Evolutionary conservation across 495 filamentous ascomycete genomes (phyloP).

Genomic region (Hapsidospora chrysogenum): DNA sequence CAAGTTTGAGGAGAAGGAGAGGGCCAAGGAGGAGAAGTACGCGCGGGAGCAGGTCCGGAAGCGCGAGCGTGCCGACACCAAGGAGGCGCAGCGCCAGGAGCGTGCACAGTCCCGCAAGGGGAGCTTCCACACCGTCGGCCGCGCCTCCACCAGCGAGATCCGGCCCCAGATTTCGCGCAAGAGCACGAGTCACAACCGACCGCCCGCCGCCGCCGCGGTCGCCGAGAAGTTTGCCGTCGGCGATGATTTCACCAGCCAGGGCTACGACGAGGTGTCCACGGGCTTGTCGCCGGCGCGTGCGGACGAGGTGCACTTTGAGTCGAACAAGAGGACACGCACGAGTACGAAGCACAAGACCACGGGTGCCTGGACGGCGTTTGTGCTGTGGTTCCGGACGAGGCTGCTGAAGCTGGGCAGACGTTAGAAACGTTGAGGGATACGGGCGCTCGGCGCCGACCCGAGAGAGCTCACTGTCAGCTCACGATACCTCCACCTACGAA

Average conservation of each 20-base stretch:
- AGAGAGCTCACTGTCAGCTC: too few species aligned
- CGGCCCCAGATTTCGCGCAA: constrained; percentile 1
- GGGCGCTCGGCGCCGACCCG: too few species aligned
- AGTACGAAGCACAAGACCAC: constrained; percentile 38
- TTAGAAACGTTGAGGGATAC: too few species aligned
- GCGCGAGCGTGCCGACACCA: constrained; percentile 28
- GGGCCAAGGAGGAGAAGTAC: constrained; percentile 36
- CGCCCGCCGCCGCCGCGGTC: not conserved
- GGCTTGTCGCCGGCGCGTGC: constrained; percentile 11
- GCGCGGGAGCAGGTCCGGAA: constrained; percentile 36
- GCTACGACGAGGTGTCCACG: constrained; percentile 16
- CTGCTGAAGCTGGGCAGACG: constrained; percentile 20
- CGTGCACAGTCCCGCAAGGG: not conserved
- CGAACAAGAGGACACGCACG: constrained; percentile 16
- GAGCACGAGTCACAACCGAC: not conserved
- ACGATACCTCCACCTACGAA: too few species aligned
- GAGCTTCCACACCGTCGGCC: not conserved
- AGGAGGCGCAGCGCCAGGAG: constrained; percentile 14
- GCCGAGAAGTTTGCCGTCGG: constrained; percentile 1
- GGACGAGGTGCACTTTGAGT: constrained; percentile 17
- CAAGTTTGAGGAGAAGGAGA: constrained; percentile 35
- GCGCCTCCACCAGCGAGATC: not conserved
- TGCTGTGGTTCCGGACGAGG: constrained; percentile 38
- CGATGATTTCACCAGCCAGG: not conserved
- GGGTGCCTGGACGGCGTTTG: constrained; percentile 32